Evolutionary conservation across 345 rosid species (phyloP).

Genomic region (Ceriops zippeliana): DNA sequence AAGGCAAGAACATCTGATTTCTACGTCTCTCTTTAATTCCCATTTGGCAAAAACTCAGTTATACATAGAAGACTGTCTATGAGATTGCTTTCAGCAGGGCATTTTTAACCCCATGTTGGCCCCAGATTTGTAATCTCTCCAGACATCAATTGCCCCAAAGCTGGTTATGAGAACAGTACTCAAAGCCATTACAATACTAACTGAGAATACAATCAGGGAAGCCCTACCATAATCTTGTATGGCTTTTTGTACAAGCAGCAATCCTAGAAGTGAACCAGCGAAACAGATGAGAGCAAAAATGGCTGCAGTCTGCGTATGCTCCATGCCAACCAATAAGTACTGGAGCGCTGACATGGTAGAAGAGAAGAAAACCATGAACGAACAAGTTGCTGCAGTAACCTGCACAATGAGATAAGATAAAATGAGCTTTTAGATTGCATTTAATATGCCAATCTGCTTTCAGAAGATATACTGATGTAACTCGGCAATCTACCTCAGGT

Average conservation of each 20-base stretch:
- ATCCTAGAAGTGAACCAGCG: constrained; percentile 60
- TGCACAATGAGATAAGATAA: constrained; percentile 16
- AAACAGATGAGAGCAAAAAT: constrained; percentile 58
- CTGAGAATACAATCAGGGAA: constrained; percentile 79
- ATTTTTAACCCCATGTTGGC: constrained; percentile 66
- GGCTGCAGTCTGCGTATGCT: constrained; percentile 45
- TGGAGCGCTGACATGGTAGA: constrained; percentile 68
- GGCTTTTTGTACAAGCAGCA: constrained; percentile 60
- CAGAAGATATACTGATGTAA: not conserved
- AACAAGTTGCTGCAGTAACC: constrained; percentile 80
- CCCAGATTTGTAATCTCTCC: constrained; percentile 60
- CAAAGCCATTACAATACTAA: constrained; percentile 71
- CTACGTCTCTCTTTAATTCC: too few species aligned
- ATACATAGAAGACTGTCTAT: too few species aligned
- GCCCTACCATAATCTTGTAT: constrained; percentile 62
- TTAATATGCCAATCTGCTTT: not conserved
- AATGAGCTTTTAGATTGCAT: not conserved
- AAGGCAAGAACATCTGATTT: too few species aligned
- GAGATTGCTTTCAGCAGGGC: constrained; percentile 45
- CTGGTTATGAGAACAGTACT: constrained; percentile 71
- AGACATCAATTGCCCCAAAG: constrained; percentile 60
- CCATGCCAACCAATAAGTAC: constrained; percentile 68
- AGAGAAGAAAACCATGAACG: constrained; percentile 71
- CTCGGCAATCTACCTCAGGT: constrained; percentile 49
- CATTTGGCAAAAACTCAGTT: too few species aligned